Evolutionary conservation across 2,329 filamentous ascomycete genomes (phyloP).

Genomic region (Dactylellina leptospora): DNA sequence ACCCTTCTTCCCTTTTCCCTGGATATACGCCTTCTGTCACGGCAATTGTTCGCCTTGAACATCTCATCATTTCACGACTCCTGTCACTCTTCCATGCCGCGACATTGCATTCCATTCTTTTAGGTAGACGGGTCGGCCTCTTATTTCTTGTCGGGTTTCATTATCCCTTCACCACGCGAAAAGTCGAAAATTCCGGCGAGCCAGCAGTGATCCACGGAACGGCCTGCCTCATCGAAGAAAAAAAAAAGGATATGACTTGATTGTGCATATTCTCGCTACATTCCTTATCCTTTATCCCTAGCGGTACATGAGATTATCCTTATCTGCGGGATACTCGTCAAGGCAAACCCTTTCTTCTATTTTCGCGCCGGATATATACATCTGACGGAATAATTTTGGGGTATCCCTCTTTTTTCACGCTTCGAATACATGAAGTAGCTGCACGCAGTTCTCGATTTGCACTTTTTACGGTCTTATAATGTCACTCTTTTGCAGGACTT

Average conservation of each 20-base stretch:
- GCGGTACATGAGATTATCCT: constrained; percentile 22
- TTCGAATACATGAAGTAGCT: constrained; percentile 33
- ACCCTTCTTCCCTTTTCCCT: constrained; percentile 23
- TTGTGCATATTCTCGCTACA: constrained; percentile 28
- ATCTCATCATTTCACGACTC: constrained; percentile 25
- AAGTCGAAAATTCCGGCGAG: not conserved
- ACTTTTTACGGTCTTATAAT: constrained; percentile 50
- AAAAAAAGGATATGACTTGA: constrained; percentile 38
- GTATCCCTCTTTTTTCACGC: not conserved
- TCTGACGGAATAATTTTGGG: constrained; percentile 15
- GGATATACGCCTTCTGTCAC: constrained; percentile 33
- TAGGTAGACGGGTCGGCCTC: constrained; percentile 49
- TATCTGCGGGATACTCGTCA: constrained; percentile 32
- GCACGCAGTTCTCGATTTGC: constrained; percentile 13
- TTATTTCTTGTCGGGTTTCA: constrained; percentile 24
- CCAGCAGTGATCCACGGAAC: constrained; percentile 23
- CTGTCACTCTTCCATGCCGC: constrained; percentile 43
- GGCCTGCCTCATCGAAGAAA: constrained; percentile 18
- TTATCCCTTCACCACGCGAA: constrained; percentile 31
- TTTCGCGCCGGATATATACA: constrained; percentile 11
- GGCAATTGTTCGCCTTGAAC: constrained; percentile 24
- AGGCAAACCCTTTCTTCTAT: constrained; percentile 9
- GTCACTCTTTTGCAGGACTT: constrained; percentile 48
- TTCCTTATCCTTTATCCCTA: constrained; percentile 43
- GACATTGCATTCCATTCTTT: constrained; percentile 53